Evolutionary conservation across 257 asterid genomes (phyloP).

Genomic region (Forsythia viridissima): DNA sequence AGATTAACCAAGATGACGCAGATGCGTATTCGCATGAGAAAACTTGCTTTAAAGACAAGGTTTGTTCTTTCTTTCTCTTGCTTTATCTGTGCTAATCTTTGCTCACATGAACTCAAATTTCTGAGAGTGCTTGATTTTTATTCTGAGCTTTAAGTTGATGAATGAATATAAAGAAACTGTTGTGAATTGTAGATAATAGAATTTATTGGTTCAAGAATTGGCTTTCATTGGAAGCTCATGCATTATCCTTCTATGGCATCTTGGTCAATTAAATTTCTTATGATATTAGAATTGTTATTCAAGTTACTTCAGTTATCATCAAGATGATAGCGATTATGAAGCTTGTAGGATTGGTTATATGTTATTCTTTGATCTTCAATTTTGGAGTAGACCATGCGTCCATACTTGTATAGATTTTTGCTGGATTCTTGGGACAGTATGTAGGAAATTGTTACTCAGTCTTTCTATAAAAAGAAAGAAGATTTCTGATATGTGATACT

Average conservation of each 20-base stretch:
- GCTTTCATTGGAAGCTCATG: not conserved
- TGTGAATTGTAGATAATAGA: not conserved
- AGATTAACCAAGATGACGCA: slow-evolving; percentile 96
- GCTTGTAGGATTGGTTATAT: not conserved
- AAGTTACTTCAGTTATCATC: not conserved
- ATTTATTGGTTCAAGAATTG: not conserved
- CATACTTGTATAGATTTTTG: too few relatives aligned
- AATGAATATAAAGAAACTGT: not conserved
- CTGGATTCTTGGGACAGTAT: not conserved
- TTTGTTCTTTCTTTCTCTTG: slow-evolving; percentile 21
- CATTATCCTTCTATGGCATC: not conserved
- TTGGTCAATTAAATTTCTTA: not conserved
- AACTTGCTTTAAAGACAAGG: slow-evolving; percentile 95
- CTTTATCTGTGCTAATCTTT: not conserved
- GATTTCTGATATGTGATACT: too few relatives aligned
- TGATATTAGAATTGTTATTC: too few relatives aligned
- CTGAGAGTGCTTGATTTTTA: not conserved
- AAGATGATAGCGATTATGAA: not conserved
- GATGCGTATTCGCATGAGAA: slow-evolving; percentile 98
- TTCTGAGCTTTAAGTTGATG: not conserved
- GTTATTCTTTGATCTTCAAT: not conserved
- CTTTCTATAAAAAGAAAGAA: too few relatives aligned
- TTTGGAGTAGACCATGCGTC: not conserved
- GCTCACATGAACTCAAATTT: not conserved
- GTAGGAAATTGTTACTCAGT: not conserved